Evolutionary conservation across 2,329 filamentous ascomycete species (phyloP).

Genomic region (Dichotomopilus funicola): DNA sequence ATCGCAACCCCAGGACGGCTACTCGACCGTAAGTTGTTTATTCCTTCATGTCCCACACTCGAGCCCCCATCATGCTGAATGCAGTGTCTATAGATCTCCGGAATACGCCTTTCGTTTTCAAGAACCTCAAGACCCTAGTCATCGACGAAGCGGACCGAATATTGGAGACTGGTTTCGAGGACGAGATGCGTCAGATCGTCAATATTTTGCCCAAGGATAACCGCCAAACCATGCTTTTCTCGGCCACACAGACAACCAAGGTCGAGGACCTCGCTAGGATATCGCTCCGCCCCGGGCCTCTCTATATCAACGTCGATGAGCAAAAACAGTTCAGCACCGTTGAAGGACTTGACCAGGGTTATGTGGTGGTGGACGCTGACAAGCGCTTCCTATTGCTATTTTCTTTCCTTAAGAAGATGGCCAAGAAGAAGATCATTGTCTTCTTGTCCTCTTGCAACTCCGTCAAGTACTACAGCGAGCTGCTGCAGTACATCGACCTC

Average conservation of each 20-base stretch:
- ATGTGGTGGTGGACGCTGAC: constrained; percentile 87
- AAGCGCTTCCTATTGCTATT: constrained; percentile 91
- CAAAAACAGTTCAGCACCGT: constrained; percentile 86
- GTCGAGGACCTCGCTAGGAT: constrained; percentile 95
- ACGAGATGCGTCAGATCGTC: constrained; percentile 95
- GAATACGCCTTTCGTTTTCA: constrained; percentile 86
- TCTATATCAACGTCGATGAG: constrained; percentile 97
- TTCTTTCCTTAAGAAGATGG: constrained; percentile 85
- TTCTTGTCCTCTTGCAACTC: constrained; percentile 91
- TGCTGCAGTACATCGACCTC: constrained; percentile 96
- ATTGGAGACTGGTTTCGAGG: constrained; percentile 94
- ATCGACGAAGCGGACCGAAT: constrained; percentile 98
- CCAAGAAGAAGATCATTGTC: constrained; percentile 96
- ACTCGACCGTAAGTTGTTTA: constrained; percentile 53
- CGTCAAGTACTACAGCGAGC: constrained; percentile 91
- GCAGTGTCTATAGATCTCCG: constrained; percentile 54
- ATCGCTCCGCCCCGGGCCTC: constrained; percentile 79
- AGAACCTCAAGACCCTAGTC: constrained; percentile 85
- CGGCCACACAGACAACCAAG: constrained; percentile 95
- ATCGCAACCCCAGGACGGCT: constrained; percentile 91
- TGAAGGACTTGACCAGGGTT: constrained; percentile 90
- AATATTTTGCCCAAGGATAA: constrained; percentile 85
- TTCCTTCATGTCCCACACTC: neutral
- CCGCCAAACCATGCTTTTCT: constrained; percentile 96
- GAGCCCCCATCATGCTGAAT: neutral